phyloP scores from a whole-genome alignment of 768 basidiomycete genomes.

The Termitomyces sp. region DNA sequence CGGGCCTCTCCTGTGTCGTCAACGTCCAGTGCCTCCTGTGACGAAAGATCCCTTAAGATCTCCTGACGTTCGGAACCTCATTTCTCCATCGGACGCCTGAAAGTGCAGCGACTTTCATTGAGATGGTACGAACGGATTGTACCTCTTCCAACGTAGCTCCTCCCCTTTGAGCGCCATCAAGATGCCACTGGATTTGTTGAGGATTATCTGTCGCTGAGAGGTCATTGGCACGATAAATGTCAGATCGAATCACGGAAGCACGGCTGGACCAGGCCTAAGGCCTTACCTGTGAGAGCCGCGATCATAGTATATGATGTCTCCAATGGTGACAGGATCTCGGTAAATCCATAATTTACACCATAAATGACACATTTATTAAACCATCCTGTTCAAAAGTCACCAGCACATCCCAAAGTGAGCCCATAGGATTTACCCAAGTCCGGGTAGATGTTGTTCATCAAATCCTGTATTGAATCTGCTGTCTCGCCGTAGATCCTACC shows the following conservation, averaged over 20 bases:
- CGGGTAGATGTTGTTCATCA: constrained; percentile 51
- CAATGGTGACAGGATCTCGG: constrained; percentile 39
- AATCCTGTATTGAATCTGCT: constrained; percentile 38
- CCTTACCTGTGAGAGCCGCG: constrained; percentile 43
- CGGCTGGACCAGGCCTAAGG: neutral
- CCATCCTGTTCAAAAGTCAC: constrained; percentile 36
- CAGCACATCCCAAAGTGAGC: neutral
- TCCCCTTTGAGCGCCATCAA: constrained; percentile 49
- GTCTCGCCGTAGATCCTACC: constrained; percentile 56
- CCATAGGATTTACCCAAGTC: constrained; percentile 50
- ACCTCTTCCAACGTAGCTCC: constrained; percentile 54
- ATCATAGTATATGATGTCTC: constrained; percentile 61
- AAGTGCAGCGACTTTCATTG: constrained; percentile 45
- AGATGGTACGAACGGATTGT: constrained; percentile 50
- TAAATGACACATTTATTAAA: constrained; percentile 53
- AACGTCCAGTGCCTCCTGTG: no score
- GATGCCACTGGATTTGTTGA: constrained; percentile 61
- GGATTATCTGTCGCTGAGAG: constrained; percentile 49
- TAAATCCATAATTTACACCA: constrained; percentile 50
- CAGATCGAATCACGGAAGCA: neutral
- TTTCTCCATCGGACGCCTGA: constrained; percentile 53
- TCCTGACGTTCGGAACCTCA: constrained; percentile 45
- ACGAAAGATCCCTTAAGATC: constrained; percentile 2
- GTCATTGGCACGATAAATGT: neutral
- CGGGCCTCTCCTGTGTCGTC: no score